Evolutionary conservation across 352 stramenopile species (phyloP), one percentile per base, ranked within the genome.

Genomic region (Globisporangium nodosum): DNA sequence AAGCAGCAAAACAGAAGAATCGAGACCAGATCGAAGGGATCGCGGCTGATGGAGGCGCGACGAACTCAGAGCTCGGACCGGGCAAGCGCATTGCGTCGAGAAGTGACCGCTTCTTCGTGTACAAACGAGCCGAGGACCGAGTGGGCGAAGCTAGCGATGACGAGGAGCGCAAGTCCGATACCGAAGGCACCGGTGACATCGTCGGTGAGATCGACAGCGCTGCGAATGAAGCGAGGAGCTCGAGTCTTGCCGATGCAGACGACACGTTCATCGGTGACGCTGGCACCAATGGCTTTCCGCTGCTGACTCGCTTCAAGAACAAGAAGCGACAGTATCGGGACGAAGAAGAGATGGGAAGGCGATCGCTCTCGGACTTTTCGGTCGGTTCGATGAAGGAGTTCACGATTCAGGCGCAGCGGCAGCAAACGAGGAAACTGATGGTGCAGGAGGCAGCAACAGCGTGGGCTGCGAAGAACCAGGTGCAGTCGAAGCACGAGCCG

Each of bases 61-160:
- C 8, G 9, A 60, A 16, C 2, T 27, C 47, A 11, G 43, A 70
- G 0, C 27, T 62, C 12, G 69, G 65, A 2, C 66, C 76, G 27
- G 88, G 85, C 1, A 78, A 87, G 43, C 70, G 81, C 0, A 97
- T 96, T 52, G 85, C 90, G n/a, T 96, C 77, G 0, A 79, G 74
- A 47, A 83, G 77, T 50, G 74, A 81, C 46, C 73, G 80, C 3
- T 92, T 88, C 52, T 92, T 86, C 37, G 82, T 92, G 16, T 88
- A 88, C 46, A 62, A 88, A 46, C 87, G 77, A 20, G 66, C 69
- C 4, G 61, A 64, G 2, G 56, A 66, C 31, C 46, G 55, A 1
- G 6, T 37, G 40, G 40, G 47, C 0, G 30, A 61, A 1, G 43
- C 49, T 1, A 73, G 61, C n/a, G 50, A 61, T 15, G 56, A 70